Percentiles rank a stretch among this genome's conserved stretches.
phyloP scores from a whole-genome alignment of 23 red algal species.

The Gracilariopsis chorda region DNA sequence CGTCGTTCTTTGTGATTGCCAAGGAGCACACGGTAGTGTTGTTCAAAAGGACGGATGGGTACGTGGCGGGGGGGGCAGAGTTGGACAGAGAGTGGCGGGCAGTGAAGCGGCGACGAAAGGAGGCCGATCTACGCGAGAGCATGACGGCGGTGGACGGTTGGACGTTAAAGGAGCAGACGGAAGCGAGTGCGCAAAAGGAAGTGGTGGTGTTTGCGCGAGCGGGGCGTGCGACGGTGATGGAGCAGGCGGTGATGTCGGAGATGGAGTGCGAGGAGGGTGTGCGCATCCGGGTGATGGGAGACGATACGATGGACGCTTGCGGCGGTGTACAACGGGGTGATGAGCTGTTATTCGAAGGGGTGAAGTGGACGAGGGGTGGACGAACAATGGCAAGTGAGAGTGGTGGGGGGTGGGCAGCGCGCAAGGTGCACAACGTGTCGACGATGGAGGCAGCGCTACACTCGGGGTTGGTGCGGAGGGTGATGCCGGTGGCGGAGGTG shows the following conservation, averaged over 20 bases:
- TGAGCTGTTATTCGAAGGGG: conserved; percentile 35
- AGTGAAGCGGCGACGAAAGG: conserved; percentile 8
- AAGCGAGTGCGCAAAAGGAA: not conserved
- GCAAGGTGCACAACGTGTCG: conserved; percentile 7
- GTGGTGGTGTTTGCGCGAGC: not conserved
- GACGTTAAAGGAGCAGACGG: not conserved
- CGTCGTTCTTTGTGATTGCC: conserved; percentile 6
- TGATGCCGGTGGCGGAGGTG: not conserved
- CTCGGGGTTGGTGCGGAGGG: not conserved
- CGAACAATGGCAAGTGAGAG: not conserved
- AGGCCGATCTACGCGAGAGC: conserved; percentile 1
- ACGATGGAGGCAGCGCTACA: not conserved
- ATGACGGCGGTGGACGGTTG: not conserved
- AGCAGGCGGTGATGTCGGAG: not conserved
- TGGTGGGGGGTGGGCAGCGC: not conserved
- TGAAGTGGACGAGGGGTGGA: not conserved
- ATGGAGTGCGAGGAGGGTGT: not conserved
- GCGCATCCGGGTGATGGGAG: not conserved
- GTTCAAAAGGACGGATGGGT: not conserved
- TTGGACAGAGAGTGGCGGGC: not conserved
- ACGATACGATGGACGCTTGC: conserved; percentile 1
- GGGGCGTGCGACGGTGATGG: not conserved
- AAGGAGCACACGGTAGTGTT: not conserved
- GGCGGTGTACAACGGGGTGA: not conserved
- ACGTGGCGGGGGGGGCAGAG: not conserved